Evolutionary conservation across 1,284 basidiomycete species (phyloP).

Genomic region (Microbotryomycetes sp.): DNA sequence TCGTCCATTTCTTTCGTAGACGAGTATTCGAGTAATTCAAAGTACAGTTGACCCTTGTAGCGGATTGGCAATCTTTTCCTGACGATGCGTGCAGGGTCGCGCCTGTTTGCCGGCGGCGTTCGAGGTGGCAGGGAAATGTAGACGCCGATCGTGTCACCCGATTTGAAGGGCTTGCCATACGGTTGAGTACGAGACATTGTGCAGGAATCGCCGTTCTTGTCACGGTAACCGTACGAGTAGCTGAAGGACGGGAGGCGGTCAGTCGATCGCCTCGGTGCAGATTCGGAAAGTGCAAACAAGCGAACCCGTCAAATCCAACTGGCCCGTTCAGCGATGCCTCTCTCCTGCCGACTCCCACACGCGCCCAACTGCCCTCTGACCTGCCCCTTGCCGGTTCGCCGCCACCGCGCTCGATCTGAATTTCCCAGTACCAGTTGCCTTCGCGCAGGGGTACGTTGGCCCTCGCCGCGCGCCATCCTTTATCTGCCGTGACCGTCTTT

Average conservation of each 20-base stretch:
- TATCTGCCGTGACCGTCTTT: constrained; percentile 66
- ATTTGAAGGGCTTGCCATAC: constrained; percentile 65
- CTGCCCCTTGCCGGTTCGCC: constrained; percentile 50
- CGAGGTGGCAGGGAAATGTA: constrained; percentile 74
- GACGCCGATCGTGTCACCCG: constrained; percentile 88
- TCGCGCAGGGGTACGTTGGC: constrained; percentile 82
- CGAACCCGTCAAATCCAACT: constrained; percentile 71
- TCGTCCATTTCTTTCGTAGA: constrained; percentile 87
- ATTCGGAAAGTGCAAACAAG: neutral
- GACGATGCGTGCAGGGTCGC: constrained; percentile 56
- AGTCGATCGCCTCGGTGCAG: neutral
- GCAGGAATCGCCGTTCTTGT: constrained; percentile 85
- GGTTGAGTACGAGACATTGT: constrained; percentile 69
- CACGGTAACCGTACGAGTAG: constrained; percentile 85
- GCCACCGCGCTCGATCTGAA: constrained; percentile 67
- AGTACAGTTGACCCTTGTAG: constrained; percentile 93
- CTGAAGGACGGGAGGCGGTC: constrained; percentile 2
- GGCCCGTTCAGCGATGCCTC: constrained; percentile 90
- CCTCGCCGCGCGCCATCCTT: constrained; percentile 82
- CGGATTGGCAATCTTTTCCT: constrained; percentile 86
- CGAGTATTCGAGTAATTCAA: constrained; percentile 86
- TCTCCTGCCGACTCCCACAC: constrained; percentile 83
- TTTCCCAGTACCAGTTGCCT: constrained; percentile 93
- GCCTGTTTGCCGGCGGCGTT: constrained; percentile 50
- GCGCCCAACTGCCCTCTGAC: constrained; percentile 51